phyloP scores from a whole-genome alignment of 228 moss, liverwort and hornwort genomes.

The Sphagnum fallax region DNA sequence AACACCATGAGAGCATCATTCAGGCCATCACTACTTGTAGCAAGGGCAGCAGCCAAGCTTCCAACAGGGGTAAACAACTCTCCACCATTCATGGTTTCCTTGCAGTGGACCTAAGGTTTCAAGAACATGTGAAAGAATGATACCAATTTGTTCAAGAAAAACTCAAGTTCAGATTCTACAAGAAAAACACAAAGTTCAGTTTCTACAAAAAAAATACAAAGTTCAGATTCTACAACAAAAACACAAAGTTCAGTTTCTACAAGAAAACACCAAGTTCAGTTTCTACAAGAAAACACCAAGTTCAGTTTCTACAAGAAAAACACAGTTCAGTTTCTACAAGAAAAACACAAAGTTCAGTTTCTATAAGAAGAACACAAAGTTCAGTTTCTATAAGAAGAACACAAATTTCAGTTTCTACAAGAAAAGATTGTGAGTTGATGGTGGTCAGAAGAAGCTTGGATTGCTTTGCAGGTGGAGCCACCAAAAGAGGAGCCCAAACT shows the following conservation, averaged over 20 bases:
- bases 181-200: background rate
- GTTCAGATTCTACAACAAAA: background rate
- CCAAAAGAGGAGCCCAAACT: slow-evolving; percentile 66
- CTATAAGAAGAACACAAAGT: background rate
- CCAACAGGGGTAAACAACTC: slow-evolving; percentile 42
- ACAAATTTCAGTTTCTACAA: background rate
- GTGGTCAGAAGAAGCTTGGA: background rate
- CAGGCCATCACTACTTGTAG: too few relatives aligned
- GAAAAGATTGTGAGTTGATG: background rate
- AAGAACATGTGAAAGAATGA: background rate
- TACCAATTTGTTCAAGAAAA: background rate
- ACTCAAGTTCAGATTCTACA: background rate
- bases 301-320: too few relatives aligned
- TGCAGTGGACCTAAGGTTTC: background rate
- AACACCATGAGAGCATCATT: too few relatives aligned
- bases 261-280: background rate
- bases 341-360: background rate
- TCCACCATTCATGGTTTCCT: background rate
- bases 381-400: background rate
- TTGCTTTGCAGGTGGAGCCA: slow-evolving; percentile 39
- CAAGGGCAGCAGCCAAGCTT: slow-evolving; percentile 37
- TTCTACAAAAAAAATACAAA: background rate
- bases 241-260: background rate
- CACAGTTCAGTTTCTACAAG: too few relatives aligned
- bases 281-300: background rate